Evolutionary conservation across 306 rosid species (phyloP).

Genomic region (Senna tora): DNA sequence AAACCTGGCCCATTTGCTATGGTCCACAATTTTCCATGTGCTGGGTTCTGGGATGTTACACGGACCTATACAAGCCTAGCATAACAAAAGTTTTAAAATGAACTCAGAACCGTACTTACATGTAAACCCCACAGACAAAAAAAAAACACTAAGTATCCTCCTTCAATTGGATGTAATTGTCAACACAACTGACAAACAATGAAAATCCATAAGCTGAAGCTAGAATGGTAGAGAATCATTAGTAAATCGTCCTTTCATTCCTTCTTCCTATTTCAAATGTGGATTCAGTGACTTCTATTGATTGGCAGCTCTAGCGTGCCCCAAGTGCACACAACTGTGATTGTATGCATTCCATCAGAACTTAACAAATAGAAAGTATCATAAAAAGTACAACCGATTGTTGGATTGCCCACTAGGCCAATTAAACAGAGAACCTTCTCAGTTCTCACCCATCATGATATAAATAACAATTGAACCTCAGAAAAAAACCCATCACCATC

Average conservation of each 20-base stretch:
- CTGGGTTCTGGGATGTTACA: slow-evolving; percentile 86
- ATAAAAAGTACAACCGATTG: not conserved
- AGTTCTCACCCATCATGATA: not conserved
- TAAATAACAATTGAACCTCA: not conserved
- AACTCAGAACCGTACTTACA: not conserved
- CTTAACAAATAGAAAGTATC: slow-evolving; percentile 2
- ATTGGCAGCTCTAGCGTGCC: not conserved
- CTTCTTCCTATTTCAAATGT: slow-evolving; percentile 2
- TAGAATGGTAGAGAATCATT: not conserved
- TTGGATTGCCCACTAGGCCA: not conserved
- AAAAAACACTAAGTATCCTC: not conserved
- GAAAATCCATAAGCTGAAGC: slow-evolving; percentile 7
- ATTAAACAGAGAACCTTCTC: slow-evolving; percentile 5
- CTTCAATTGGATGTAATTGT: not conserved
- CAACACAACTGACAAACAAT: not conserved
- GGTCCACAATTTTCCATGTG: slow-evolving; percentile 87
- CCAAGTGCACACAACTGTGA: slow-evolving; percentile 9
- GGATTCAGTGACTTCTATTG: not conserved
- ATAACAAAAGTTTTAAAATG: slow-evolving; percentile 29
- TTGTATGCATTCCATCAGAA: not conserved
- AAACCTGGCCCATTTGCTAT: slow-evolving; percentile 96
- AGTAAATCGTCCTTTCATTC: slow-evolving; percentile 24
- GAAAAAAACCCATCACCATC: slow-evolving; percentile 1
- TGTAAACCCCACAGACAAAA: slow-evolving; percentile 12
- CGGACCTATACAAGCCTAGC: slow-evolving; percentile 86